Evolutionary conservation across 2,329 filamentous ascomycete genomes (phyloP).

Genomic region (Sporothrix brunneoviolacea): DNA sequence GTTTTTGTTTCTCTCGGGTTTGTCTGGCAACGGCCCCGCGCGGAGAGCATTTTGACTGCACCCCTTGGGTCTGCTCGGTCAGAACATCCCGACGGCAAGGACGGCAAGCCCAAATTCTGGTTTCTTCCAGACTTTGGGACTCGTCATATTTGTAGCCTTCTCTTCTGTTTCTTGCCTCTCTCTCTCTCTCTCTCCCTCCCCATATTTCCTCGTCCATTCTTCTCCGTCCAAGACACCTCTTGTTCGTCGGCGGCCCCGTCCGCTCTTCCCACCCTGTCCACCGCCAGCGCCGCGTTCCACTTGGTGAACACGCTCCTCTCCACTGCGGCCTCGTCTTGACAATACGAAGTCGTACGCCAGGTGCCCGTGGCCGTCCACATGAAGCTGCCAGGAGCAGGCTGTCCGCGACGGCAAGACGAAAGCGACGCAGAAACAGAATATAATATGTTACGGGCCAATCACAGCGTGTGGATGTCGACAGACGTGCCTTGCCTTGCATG

Average conservation of each 20-base stretch:
- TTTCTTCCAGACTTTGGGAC: too few species aligned
- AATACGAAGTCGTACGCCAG: conserved; percentile 1
- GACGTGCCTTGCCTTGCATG: neutral
- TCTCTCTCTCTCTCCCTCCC: neutral
- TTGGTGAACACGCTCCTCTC: neutral
- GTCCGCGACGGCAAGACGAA: neutral
- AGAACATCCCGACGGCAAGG: conserved; percentile 3
- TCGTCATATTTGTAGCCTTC: neutral
- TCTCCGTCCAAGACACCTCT: too few species aligned
- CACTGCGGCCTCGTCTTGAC: neutral
- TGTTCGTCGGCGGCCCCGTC: neutral
- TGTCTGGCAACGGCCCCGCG: too few species aligned
- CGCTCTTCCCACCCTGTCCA: neutral
- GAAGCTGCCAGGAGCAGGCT: neutral
- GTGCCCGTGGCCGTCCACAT: neutral
- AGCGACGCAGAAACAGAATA: neutral
- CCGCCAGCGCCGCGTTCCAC: too few species aligned
- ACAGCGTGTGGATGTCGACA: neutral
- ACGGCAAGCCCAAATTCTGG: neutral
- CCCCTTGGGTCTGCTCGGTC: neutral
- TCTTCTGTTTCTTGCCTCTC: neutral
- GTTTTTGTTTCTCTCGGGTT: too few species aligned
- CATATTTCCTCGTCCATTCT: neutral
- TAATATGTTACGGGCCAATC: conserved; percentile 12
- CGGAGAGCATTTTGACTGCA: too few species aligned